Base-by-base conservation (phyloP, 2,329 filamentous ascomycete species). In the Cladosporium colombiae region DNA sequence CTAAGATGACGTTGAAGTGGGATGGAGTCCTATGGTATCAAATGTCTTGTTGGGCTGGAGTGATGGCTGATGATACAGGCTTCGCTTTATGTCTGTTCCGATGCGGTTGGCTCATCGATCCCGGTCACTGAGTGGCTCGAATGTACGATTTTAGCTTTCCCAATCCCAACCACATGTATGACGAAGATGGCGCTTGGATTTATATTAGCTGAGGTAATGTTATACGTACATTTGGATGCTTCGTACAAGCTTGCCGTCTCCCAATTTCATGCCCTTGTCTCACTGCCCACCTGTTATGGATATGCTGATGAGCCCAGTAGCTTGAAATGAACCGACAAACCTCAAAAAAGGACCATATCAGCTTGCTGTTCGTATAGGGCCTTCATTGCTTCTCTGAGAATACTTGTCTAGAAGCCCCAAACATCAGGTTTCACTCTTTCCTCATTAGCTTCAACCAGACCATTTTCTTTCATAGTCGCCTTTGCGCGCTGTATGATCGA, bases 391-490 rank as follows among this genome's bases (percentile, higher is more conserved):
- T 57, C 5, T 33, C 31, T 18, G 55, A 40, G 27, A 11, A 40
- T 33, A 31, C n/a, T 21, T 21, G 7, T 18, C 25, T 53, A 65
- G 53, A 65, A 65, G 2, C 33, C 63, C 63, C 63, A 65, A 31
- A 65, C 63, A 55, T 53, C 63, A 31, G 44, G 44, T 33, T 52
- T 44, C 46, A 59, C 63, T 31, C 60, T 13, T 16, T 46, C 63
- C 31, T 67, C 68, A 49, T 64, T 64, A n/a, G 65, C 69, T 25
- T 69, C 64, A 35, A 63, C 66, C 7, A 70, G 44, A 21, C 68
- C 69, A 58, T 70, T 67, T 49, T 61, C 18, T 56, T 64, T 55
- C 64, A 70, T 60, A 58, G 64, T 65, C 21, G 40, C 50, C 57
- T 67, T 70, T 23, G 65, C 63, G 37, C 68, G 55, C 40, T 66